A percentile compares a stretch with the other conserved stretches of the same genome.
These are phyloP conservation scores for Acanthamoeba culbertsoni DNA, from an alignment of 208 protist genomes.

Conservation along the genomic window DNA sequence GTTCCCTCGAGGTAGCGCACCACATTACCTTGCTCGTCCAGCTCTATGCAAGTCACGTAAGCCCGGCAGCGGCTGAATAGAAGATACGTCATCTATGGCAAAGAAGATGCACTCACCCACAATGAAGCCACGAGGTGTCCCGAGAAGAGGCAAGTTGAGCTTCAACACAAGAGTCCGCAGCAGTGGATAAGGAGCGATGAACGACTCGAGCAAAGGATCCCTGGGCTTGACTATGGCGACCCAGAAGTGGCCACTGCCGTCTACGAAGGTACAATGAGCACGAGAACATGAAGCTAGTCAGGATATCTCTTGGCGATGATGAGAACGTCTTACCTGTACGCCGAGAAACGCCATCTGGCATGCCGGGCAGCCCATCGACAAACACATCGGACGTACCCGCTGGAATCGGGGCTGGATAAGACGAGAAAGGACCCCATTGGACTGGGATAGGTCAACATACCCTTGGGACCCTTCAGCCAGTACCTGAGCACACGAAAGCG, in stretches of 20 bases:
- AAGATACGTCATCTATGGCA: no score
- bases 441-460: not conserved
- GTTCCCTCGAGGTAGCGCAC: not conserved
- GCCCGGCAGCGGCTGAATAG: not conserved
- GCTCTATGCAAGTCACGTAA: not conserved
- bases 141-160: not conserved
- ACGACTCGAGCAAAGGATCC: not conserved
- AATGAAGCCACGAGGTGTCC: not conserved
- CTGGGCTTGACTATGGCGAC: not conserved
- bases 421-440: not conserved
- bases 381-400: slow-evolving; percentile 31
- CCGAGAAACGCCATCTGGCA: not conserved
- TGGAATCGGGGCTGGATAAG: slow-evolving; percentile 2
- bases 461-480: slow-evolving; percentile 8
- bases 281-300: not conserved
- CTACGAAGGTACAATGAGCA: not conserved
- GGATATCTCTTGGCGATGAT: not conserved
- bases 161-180: not conserved
- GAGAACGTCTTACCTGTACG: not conserved
- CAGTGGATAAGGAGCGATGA: not conserved
- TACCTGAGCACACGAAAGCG: not conserved
- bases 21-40: not conserved
- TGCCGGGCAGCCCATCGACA: not conserved
- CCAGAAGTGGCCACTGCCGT: not conserved
- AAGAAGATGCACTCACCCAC: not conserved